Percentiles rank a stretch among this genome's conserved stretches.
phyloP scores from a whole-genome alignment of 106 monocot species.

The Dioscorea zingiberensis region DNA sequence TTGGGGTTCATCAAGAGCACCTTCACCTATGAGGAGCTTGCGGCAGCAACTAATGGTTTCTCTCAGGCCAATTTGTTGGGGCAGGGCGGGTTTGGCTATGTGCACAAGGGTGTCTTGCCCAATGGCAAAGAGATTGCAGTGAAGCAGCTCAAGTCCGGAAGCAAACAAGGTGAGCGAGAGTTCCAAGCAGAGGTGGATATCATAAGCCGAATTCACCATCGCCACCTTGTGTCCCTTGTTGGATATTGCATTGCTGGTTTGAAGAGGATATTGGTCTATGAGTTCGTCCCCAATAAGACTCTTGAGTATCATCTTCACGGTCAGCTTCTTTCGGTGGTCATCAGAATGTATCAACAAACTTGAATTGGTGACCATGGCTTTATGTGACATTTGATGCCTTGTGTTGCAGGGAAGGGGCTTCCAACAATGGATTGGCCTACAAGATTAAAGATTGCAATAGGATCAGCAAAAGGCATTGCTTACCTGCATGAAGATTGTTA shows the following conservation, averaged over 20 bases:
- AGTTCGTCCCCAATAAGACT: not conserved
- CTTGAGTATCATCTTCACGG: not conserved
- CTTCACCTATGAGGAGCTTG: not conserved
- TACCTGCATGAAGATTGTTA: conserved; percentile 1
- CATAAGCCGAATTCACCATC: too few relatives aligned
- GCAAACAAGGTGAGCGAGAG: not conserved
- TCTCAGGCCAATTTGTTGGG: not conserved
- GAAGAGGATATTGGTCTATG: not conserved
- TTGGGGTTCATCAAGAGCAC: not conserved
- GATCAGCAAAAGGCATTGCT: not conserved
- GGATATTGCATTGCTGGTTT: too few relatives aligned
- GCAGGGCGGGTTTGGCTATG: not conserved
- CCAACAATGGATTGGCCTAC: not conserved
- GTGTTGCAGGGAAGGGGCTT: not conserved
- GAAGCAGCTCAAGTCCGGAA: not conserved
- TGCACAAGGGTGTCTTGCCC: not conserved
- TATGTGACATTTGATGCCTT: not conserved
- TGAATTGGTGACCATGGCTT: not conserved
- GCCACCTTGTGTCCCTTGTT: too few relatives aligned
- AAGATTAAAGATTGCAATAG: not conserved
- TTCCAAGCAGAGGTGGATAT: too few relatives aligned
- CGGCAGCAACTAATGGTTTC: not conserved
- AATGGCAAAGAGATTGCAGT: not conserved
- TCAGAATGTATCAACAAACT: not conserved
- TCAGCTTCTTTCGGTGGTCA: not conserved